Evolutionary conservation across 345 rosid genomes (phyloP).

Genomic region (Eucalyptus paniculata): DNA sequence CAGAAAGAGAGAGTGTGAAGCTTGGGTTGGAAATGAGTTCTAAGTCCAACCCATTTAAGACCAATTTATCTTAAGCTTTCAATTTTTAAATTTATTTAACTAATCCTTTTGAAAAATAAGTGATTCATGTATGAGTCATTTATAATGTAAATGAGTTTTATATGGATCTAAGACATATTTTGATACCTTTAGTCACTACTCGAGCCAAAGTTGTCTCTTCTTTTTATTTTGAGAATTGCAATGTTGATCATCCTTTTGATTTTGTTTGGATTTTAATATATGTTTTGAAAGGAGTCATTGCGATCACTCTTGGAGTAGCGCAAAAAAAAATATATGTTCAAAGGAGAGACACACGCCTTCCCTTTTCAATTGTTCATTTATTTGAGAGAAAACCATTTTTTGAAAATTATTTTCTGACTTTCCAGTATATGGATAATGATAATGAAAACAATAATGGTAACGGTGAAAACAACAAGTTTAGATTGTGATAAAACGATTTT

Average conservation of each 20-base stretch:
- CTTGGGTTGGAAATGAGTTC: too few species aligned
- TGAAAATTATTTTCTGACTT: not conserved
- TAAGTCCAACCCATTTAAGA: too few species aligned
- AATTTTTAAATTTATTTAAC: too few species aligned
- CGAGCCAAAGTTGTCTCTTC: not conserved
- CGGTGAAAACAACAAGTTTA: not conserved
- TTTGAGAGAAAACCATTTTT: not conserved
- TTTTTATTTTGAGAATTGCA: not conserved
- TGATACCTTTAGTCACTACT: not conserved
- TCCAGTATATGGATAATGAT: rapidly evolving
- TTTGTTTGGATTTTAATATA: not conserved
- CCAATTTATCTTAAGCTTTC: too few species aligned
- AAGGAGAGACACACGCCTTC: not conserved
- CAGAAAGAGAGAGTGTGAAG: too few species aligned
- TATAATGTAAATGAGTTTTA: too few species aligned
- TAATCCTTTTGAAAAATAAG: too few species aligned
- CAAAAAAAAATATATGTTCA: not conserved
- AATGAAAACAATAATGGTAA: not conserved
- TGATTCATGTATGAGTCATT: too few species aligned
- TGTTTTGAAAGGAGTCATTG: not conserved
- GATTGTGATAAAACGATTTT: not conserved
- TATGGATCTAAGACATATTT: too few species aligned
- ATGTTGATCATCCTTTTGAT: not conserved
- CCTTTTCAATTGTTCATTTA: not conserved
- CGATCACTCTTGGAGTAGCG: not conserved